Percentiles rank a stretch among this genome's conserved stretches.
Conservation (phyloP, 345 rosid genomes). For the Euphorbia lathyris region DNA sequence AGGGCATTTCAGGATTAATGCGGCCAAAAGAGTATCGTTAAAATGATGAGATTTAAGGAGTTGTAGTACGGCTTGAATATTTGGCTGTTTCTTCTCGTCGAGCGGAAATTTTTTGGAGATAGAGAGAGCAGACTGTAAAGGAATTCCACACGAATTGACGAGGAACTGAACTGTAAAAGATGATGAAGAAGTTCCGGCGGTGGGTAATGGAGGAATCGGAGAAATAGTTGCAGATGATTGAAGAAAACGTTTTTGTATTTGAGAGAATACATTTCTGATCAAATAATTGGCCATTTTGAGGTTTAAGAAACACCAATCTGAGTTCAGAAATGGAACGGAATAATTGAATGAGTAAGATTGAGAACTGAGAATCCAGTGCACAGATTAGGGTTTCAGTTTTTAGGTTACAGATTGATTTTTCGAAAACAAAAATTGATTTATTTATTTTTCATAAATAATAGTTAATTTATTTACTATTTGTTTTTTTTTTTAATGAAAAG, state of each 20-base stretch:
- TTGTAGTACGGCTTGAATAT: conserved; percentile 5
- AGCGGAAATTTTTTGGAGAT: conserved; percentile 15
- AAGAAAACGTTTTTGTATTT: conserved; percentile 1
- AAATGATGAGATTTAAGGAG: conserved; percentile 18
- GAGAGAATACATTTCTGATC: background rate
- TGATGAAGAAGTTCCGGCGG: background rate
- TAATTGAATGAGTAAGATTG: too few species aligned
- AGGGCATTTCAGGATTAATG: conserved; percentile 18
- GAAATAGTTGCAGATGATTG: background rate
- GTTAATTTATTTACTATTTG: too few species aligned
- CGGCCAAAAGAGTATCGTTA: conserved; percentile 10
- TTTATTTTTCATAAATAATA: too few species aligned
- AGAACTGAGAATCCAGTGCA: too few species aligned
- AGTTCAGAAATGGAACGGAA: too few species aligned
- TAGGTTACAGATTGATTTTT: too few species aligned
- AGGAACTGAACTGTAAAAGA: too few species aligned
- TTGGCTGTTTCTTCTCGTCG: background rate
- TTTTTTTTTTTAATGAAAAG: too few species aligned
- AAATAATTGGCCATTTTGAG: background rate
- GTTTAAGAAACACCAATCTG: too few species aligned
- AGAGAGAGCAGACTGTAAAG: conserved; percentile 18
- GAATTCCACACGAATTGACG: conserved; percentile 23
- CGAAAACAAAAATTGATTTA: too few species aligned
- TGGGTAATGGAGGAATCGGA: background rate
- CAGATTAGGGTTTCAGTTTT: too few species aligned